These are phyloP conservation scores for Sordaria brevicollis DNA, from an alignment of 495 filamentous ascomycete genomes.

Conservation along the genomic window DNA sequence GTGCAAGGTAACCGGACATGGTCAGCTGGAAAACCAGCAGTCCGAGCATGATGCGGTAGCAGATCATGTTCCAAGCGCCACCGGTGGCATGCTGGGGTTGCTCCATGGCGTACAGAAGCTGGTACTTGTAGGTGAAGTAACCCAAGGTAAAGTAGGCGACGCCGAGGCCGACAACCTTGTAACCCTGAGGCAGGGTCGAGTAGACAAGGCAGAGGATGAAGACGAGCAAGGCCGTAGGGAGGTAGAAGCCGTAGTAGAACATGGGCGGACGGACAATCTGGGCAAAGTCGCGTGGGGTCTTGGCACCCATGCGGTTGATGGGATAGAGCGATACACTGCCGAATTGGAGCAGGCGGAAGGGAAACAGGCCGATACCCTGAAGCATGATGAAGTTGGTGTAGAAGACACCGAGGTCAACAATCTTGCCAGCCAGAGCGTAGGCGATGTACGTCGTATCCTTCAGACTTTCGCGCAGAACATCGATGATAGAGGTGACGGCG, in stretches of 20 bases:
- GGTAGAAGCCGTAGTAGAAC: slow-evolving; percentile 93
- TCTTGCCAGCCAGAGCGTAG: slow-evolving; percentile 59
- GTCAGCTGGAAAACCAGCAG: slow-evolving; percentile 80
- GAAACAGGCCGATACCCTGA: slow-evolving; percentile 84
- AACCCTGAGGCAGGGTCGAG: slow-evolving; percentile 75
- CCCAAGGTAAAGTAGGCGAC: slow-evolving; percentile 82
- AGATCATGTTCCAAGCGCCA: slow-evolving; percentile 89
- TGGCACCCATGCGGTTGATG: slow-evolving; percentile 63
- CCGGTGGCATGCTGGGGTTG: slow-evolving; percentile 93
- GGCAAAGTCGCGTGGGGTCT: slow-evolving; percentile 84
- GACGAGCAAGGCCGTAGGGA: slow-evolving; percentile 83
- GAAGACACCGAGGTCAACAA: slow-evolving; percentile 65
- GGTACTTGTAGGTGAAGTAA: slow-evolving; percentile 95
- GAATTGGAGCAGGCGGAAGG: slow-evolving; percentile 83
- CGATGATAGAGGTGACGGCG: slow-evolving; percentile 62
- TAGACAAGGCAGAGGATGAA: slow-evolving; percentile 94
- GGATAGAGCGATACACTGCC: slow-evolving; percentile 81
- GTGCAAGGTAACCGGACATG: slow-evolving; percentile 77
- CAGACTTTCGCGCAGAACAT: slow-evolving; percentile 60
- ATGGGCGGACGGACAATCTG: slow-evolving; percentile 71
- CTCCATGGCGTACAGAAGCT: slow-evolving; percentile 96
- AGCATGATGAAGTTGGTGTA: slow-evolving; percentile 94
- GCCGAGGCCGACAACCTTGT: slow-evolving; percentile 72
- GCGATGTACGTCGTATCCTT: slow-evolving; percentile 73
- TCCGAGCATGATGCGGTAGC: slow-evolving; percentile 76